Base-by-base conservation (phyloP, 2,329 filamentous ascomycete genomes). In the Venturia nashicola region DNA sequence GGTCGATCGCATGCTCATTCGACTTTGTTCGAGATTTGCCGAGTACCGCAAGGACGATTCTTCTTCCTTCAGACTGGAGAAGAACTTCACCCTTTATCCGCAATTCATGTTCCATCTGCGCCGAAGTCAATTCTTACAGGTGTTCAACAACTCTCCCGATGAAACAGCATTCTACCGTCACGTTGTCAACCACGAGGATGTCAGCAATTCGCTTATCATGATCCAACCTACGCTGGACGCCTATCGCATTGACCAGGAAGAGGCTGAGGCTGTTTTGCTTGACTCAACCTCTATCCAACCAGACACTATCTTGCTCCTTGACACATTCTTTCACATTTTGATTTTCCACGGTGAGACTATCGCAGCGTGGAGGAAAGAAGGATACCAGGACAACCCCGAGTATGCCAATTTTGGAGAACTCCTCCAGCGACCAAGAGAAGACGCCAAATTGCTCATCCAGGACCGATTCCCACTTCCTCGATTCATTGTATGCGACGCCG, bases 101-200 rank as follows among this genome's bases (percentile, higher is more conserved):
- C 94, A 99, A 74, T 99, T 99, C 78, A 99, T 99, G 94, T 99
- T 99, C 82, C 94, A 99, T 76, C 83, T 99, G 66, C 89, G 94
- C 70, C 86, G 94, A 76, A 96, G 91, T 76, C 94, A 97, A 76
- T 99, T 99, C 80, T 77, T 99, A 68, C 94, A 99, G 73, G 92
- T 99, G 65, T 99, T 99, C 84, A 99, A 99, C 81, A 99, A 97
- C 76, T 97, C 93, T 0, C 94, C 94, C 8, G 94, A 99, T 71
- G 94, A 99, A 77, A 99, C 94, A 32, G 94, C 94, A n/a, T 99
- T 99, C 77, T 96, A 97, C 74, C 85, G 94, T 66, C 94, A 99
- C 73, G 91, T 99, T 3, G 82, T 99, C 67, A 96, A 97, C 74
- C 92, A 97, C 71, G 94, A 99, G 76, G 94, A 97, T 76, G 91